Conservation (phyloP, 2,329 filamentous ascomycete species). For the Cylindrodendrum hubeiense region DNA sequence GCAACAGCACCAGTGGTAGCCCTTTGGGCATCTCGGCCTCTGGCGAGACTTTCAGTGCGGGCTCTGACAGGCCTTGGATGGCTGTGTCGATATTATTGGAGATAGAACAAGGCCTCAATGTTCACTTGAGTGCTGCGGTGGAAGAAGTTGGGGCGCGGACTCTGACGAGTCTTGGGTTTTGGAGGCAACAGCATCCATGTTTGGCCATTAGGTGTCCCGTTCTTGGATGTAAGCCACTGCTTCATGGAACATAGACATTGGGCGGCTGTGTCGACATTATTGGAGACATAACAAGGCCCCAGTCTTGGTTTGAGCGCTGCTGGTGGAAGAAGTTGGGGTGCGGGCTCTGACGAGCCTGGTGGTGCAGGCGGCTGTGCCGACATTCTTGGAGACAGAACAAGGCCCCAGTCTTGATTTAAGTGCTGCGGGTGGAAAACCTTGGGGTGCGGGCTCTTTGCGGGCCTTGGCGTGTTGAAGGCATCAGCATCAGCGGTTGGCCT, state of each 20-base stretch:
- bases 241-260: too few species aligned
- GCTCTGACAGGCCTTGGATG: too few species aligned
- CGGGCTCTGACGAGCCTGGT: not conserved
- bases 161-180: too few species aligned
- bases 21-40: not conserved
- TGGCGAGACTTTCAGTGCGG: too few species aligned
- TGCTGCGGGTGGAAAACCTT: not conserved
- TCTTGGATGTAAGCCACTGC: not conserved
- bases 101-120: not conserved
- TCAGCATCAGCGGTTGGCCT: not conserved
- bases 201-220: not conserved
- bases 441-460: not conserved
- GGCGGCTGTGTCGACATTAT: not conserved
- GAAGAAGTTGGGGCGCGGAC: too few species aligned
- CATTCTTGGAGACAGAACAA: not conserved
- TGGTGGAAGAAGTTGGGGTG: slow-evolving; percentile 2
- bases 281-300: not conserved
- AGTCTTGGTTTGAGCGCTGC: not conserved
- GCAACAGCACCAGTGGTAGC: too few species aligned
- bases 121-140: not conserved
- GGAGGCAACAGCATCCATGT: too few species aligned
- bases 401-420: slow-evolving; percentile 1
- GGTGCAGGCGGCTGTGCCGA: not conserved
- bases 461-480: too few species aligned
- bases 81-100: not conserved